Percentiles rank a stretch among this genome's conserved stretches.
phyloP scores from a whole-genome alignment of 495 filamentous ascomycete genomes.

The Talaromyces nanjingensis region DNA sequence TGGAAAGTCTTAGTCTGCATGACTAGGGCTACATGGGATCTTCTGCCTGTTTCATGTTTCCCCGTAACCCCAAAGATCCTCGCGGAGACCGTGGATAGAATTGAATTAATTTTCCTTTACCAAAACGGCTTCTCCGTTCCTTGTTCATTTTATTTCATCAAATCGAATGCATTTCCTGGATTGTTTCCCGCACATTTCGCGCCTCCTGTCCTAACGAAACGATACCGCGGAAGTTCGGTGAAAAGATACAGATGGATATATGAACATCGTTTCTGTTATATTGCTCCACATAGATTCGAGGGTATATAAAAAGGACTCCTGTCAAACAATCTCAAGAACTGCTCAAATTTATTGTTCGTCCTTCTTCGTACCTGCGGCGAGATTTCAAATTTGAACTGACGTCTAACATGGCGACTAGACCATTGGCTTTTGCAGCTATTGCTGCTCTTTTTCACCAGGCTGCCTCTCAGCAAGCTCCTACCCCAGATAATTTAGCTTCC shows the following conservation, averaged over 20 bases:
- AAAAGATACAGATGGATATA: neutral
- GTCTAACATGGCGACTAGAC: neutral
- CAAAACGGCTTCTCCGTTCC: neutral
- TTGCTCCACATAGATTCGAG: neutral
- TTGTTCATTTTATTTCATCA: neutral
- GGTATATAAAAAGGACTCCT: neutral
- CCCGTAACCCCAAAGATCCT: neutral
- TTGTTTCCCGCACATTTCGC: neutral
- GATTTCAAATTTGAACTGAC: neutral
- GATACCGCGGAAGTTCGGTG: neutral
- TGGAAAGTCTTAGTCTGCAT: neutral
- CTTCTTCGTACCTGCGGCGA: neutral
- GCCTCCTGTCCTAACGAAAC: neutral
- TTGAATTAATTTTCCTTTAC: neutral
- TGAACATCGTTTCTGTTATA: neutral
- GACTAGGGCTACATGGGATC: neutral
- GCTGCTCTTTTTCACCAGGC: neutral
- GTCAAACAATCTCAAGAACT: neutral
- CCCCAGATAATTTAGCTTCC: conserved; percentile 26
- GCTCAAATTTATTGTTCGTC: neutral
- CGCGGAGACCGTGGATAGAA: neutral
- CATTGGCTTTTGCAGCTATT: conserved; percentile 2
- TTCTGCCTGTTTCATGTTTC: neutral
- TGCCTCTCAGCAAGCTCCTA: conserved; percentile 8
- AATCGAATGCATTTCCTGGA: neutral